Percentiles rank a stretch among this genome's conserved stretches.
phyloP scores from a whole-genome alignment of 202 grass and related monocot species.

The Tripidium arundinaceum region DNA sequence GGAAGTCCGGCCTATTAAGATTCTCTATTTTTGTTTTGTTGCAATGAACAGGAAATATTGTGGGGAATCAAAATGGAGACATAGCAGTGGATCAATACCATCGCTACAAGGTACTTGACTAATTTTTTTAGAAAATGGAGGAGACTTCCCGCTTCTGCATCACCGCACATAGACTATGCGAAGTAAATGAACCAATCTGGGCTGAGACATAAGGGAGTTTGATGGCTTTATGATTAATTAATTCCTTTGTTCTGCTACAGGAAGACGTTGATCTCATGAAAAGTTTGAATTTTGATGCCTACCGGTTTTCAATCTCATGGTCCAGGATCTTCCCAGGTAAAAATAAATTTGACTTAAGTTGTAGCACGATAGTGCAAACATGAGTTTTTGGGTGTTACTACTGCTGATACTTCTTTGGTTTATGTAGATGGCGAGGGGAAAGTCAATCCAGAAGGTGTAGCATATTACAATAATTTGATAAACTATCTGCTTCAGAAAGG shows the following conservation, averaged over 20 bases:
- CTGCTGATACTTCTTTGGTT: background rate
- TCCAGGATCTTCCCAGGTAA: slow-evolving; percentile 85
- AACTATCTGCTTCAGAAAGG: slow-evolving; percentile 78
- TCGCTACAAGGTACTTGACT: slow-evolving; percentile 58
- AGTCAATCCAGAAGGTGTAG: slow-evolving; percentile 71
- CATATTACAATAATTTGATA: slow-evolving; percentile 82
- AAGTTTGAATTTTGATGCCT: slow-evolving; percentile 70
- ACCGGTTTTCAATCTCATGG: slow-evolving; percentile 91
- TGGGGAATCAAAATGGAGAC: slow-evolving; percentile 59
- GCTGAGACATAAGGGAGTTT: background rate
- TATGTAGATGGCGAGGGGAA: slow-evolving; percentile 56
- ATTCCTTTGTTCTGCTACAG: slow-evolving; percentile 23
- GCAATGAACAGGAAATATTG: slow-evolving; percentile 41
- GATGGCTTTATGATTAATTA: background rate
- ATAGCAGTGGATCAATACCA: slow-evolving; percentile 78
- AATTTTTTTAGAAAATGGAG: too few species aligned
- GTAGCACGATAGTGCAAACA: background rate
- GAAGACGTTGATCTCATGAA: slow-evolving; percentile 84
- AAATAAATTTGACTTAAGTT: background rate
- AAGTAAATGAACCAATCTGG: background rate
- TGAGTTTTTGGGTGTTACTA: background rate
- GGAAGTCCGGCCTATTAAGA: too few species aligned
- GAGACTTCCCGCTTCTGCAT: too few species aligned
- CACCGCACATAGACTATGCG: too few species aligned
- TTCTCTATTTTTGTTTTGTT: background rate